Evolutionary conservation across 2,329 filamentous ascomycete species (phyloP), one percentile per base, ranked within the genome.

Genomic region (Epichloe amarillans): DNA sequence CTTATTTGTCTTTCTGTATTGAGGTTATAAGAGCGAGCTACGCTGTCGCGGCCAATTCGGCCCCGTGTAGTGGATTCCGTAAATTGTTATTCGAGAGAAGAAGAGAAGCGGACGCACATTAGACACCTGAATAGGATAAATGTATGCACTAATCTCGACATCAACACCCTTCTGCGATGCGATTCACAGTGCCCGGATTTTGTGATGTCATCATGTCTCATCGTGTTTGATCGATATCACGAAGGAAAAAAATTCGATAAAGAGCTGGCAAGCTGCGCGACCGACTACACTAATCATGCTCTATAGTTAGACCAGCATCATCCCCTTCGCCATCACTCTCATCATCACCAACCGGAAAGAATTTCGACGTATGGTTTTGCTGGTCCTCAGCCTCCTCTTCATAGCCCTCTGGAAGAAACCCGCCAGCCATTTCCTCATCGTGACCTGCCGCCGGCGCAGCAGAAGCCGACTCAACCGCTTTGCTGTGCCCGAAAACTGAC

Each of bases 321-420:
- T 66, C 64, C 0, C 65, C 65, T 0, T 59, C 65, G 0, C 61
- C 65, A 2, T 64, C 67, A 8, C 69, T 68, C 1, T 72, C 71
- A 3, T 72, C 71, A 2, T 74, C 70, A 5, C 67, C 62, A 0
- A 68, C 67, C 0, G 73, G 71, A 46, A 79, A 78, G 55, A 74
- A 78, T 6, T 65, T 68, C 1, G 73, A 76, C 1, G 64, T 69
- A 4, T 65, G 58, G 3, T 61, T 58, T 4, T 48, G 55, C 38
- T 66, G 65, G 3, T 63, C 66, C 5, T 66, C 65, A 14, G 71
- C 71, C 17, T 73, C 74, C 40, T 73, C 70, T 30, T 78, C 73
- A 47, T 72, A 75, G 1, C 73, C 77, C 52, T 79, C 77, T 0
- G 74, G 78, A 8, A 84, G 61, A 56, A 84, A 84, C 0, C 80